Percentiles rank a stretch among this genome's conserved stretches.
Evolutionary conservation across 257 asterid species (phyloP).

Genomic region (Solanum chmielewskii): DNA sequence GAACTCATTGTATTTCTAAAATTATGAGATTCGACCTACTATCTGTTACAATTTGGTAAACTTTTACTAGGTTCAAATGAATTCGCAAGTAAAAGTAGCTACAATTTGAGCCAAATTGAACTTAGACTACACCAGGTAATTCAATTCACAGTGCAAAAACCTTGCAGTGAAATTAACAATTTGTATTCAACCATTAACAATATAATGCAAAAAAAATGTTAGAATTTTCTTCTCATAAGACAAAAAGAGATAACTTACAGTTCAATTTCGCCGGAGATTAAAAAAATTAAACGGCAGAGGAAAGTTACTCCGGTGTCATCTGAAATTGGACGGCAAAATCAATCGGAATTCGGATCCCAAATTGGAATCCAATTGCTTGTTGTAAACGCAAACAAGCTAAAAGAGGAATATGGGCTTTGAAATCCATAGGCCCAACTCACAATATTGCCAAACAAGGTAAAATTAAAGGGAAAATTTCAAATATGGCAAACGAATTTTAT

Average conservation of each 20-base stretch:
- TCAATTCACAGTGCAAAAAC: background rate
- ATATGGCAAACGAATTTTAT: too few species aligned
- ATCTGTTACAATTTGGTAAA: background rate
- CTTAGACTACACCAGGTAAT: background rate
- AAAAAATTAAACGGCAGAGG: background rate
- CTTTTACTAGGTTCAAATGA: background rate
- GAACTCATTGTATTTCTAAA: background rate
- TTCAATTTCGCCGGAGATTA: background rate
- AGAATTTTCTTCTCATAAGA: background rate
- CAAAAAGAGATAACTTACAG: background rate
- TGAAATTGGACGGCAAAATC: background rate
- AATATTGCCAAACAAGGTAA: background rate
- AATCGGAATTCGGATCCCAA: background rate
- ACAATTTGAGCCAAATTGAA: background rate
- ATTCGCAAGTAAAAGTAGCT: background rate
- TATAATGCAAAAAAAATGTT: background rate
- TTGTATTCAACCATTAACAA: background rate
- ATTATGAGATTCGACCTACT: background rate
- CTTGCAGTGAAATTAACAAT: background rate
- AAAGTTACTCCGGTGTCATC: background rate
- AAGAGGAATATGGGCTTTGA: background rate
- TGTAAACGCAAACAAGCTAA: background rate
- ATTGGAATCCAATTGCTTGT: background rate
- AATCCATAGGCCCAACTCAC: background rate
- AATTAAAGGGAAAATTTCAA: too few species aligned